Conservation (phyloP, 2,329 filamentous ascomycete species). For the Xylaria sp. region DNA sequence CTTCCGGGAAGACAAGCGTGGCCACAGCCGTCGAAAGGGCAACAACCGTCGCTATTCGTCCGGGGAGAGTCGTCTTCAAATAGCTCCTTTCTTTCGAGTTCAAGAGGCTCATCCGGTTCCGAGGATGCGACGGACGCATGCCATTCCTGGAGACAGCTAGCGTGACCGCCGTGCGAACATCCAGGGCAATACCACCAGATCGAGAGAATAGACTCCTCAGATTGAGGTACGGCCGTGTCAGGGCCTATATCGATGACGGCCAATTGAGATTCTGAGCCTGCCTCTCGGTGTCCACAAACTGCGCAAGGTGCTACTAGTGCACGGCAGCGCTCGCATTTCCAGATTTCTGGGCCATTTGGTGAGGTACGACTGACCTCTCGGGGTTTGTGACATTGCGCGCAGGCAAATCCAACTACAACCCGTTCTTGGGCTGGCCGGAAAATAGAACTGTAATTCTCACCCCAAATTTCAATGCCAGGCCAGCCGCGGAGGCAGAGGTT, state of each 20-base stretch:
- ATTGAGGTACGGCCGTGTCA: constrained; percentile 1
- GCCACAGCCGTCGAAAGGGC: constrained; percentile 71
- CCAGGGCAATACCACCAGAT: constrained; percentile 73
- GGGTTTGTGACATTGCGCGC: constrained; percentile 66
- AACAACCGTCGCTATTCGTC: constrained; percentile 65
- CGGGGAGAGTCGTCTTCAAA: constrained; percentile 47
- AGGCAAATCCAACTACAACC: constrained; percentile 64
- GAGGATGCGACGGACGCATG: constrained; percentile 54
- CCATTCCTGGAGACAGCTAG: constrained; percentile 68
- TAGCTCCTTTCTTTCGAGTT: constrained; percentile 24
- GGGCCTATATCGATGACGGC: constrained; percentile 43
- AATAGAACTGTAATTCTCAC: constrained; percentile 64
- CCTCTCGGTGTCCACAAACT: constrained; percentile 65
- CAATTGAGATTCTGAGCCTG: constrained; percentile 50
- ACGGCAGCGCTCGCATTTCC: constrained; percentile 67
- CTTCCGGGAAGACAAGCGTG: constrained; percentile 69
- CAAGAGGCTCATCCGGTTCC: constrained; percentile 2
- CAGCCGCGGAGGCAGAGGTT: constrained; percentile 69
- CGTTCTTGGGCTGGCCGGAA: constrained; percentile 65
- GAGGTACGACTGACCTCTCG: constrained; percentile 61
- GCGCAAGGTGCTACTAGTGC: constrained; percentile 65
- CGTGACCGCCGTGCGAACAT: constrained; percentile 71
- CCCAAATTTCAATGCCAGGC: constrained; percentile 64
- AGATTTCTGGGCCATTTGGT: constrained; percentile 58
- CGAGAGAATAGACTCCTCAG: constrained; percentile 48